Base-by-base conservation (phyloP, 2,329 filamentous ascomycete genomes). In the Tolypocladium cylindrosporum region DNA sequence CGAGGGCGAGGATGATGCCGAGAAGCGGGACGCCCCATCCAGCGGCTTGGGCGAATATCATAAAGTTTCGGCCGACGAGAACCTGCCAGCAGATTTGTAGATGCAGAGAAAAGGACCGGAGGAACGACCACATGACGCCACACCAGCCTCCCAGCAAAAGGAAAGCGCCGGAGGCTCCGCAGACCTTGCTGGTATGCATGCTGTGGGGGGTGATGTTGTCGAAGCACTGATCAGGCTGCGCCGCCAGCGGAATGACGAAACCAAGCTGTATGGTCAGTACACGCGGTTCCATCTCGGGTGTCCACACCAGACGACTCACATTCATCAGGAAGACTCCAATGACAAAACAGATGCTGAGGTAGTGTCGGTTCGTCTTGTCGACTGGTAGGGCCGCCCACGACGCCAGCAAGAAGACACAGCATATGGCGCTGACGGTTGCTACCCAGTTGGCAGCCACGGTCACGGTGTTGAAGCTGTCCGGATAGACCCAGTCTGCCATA, bases 1-100 rank as follows among this genome's bases (percentile, higher is more conserved):
- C 81, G 62, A 97, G 82, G 55, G 89, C 90, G 48, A 93, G 72
- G 3, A 86, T 79, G 62, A 96, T 83, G 41, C 90, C 89, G 24
- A 91, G 74, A 31, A 86, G 79, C 2, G 92, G 91, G 52, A 97
- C 80, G 21, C 88, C 89, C 89, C 93, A 97, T 61, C 94, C 94
- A 10, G 86, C 76, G 19, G 82, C 80, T 67, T 96, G 86, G 3
- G 93, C 86, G 63, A 84, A 82, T 78, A 90, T 91, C 85, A 97
- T 97, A 73, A 97, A 97, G 66, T 82, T 89, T 51, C 86, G 83
- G 43, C 94, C 94, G 4, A 96, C 89, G 9, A 93, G 85, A 40
- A 95, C 81, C 71, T 97, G 91, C 94, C 94, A 99, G 77, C 92
- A 97, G 63, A 99, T 97, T 72, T 97, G 94, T 34, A 99, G 84